phyloP scores from a whole-genome alignment of 2,329 filamentous ascomycete species.

The Herpomyces periplanetae region DNA sequence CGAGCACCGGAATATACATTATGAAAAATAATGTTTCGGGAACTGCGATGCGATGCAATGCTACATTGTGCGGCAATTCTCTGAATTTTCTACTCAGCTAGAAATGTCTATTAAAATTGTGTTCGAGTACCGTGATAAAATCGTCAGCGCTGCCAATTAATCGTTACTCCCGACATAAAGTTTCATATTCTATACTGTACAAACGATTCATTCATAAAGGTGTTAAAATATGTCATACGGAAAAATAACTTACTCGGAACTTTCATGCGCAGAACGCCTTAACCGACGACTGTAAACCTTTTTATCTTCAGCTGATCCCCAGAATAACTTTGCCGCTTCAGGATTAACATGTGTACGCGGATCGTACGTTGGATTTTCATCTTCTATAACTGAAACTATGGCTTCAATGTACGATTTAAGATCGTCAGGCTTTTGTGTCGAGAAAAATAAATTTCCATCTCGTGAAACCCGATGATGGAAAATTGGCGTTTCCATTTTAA shows the following conservation, averaged over 20 bases:
- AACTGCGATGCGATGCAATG: too few relatives aligned
- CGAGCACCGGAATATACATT: too few relatives aligned
- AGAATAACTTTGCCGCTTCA: slow-evolving; percentile 50
- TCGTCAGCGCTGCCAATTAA: too few relatives aligned
- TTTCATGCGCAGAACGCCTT: slow-evolving; percentile 27
- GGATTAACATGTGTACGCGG: slow-evolving; percentile 53
- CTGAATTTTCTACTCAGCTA: too few relatives aligned
- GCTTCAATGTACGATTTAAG: slow-evolving; percentile 45
- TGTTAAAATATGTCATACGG: too few relatives aligned
- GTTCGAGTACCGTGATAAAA: too few relatives aligned
- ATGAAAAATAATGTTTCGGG: too few relatives aligned
- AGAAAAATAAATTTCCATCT: slow-evolving; percentile 51
- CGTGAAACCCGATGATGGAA: slow-evolving; percentile 59
- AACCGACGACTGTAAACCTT: slow-evolving; percentile 50
- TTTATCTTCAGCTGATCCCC: slow-evolving; percentile 37
- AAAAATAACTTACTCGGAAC: slow-evolving; percentile 7
- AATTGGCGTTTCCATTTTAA: slow-evolving; percentile 35
- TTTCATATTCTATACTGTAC: too few relatives aligned
- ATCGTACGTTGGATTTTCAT: slow-evolving; percentile 56
- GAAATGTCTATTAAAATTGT: too few relatives aligned
- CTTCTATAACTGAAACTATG: slow-evolving; percentile 44
- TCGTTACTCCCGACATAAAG: too few relatives aligned
- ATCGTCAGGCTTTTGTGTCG: slow-evolving; percentile 27
- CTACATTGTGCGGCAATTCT: too few relatives aligned
- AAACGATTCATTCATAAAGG: too few relatives aligned